Evolutionary conservation across 2,329 filamentous ascomycete species (phyloP).

Genomic region (Colletotrichum limetticola): DNA sequence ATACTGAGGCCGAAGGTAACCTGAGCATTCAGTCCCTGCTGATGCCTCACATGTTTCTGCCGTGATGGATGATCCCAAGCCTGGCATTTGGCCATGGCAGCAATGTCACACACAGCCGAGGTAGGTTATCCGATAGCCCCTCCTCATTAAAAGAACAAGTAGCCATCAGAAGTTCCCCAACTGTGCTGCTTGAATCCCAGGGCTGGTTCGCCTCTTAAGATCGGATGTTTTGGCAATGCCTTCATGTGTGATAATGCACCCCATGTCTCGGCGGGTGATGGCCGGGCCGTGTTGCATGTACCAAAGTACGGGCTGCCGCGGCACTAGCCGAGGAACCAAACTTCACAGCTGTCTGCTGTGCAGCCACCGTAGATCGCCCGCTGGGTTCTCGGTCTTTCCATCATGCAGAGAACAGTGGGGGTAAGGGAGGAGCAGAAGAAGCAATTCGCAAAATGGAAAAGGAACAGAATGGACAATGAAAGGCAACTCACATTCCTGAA

Average conservation of each 20-base stretch:
- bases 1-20: not conserved
- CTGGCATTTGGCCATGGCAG: not conserved
- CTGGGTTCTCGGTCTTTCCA: not conserved
- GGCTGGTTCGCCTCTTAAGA: not conserved
- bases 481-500: conserved; percentile 68
- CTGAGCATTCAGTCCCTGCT: not conserved
- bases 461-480: conserved; percentile 30
- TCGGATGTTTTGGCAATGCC: conserved; percentile 2
- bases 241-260: conserved; percentile 25
- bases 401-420: not conserved
- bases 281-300: conserved; percentile 24
- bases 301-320: conserved; percentile 21
- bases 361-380: conserved; percentile 8
- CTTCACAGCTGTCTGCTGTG: conserved; percentile 33
- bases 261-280: conserved; percentile 29
- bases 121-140: not conserved
- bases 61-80: not conserved
- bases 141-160: not conserved
- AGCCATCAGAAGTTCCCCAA: not conserved
- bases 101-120: not conserved
- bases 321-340: conserved; percentile 31
- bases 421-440: not conserved
- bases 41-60: not conserved
- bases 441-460: conserved; percentile 16
- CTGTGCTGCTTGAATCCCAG: not conserved